Conservation (phyloP, 495 filamentous ascomycete genomes). For the Podospora pseudopauciseta region DNA sequence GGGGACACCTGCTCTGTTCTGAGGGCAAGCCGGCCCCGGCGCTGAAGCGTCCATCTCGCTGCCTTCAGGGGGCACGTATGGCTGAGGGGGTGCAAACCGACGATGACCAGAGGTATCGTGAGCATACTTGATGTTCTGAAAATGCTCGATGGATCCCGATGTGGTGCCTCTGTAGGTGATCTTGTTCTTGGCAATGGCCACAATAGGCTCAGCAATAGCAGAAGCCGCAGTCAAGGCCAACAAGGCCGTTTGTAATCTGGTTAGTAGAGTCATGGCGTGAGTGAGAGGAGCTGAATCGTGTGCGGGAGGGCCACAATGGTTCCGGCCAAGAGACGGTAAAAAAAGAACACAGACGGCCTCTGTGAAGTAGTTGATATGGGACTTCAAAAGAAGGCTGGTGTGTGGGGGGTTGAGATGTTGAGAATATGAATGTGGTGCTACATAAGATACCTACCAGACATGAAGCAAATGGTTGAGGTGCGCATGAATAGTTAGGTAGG, state of each 20-base stretch:
- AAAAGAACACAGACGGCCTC: not conserved
- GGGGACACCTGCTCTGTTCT: conserved; percentile 31
- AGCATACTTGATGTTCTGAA: conserved; percentile 42
- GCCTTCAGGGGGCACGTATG: conserved; percentile 25
- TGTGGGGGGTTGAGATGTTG: not conserved
- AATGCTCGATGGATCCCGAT: conserved; percentile 33
- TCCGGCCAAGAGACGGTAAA: not conserved
- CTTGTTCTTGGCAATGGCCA: not conserved
- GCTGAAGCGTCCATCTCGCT: conserved; percentile 34
- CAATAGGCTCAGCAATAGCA: not conserved
- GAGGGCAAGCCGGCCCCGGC: conserved; percentile 40
- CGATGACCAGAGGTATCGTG: conserved; percentile 35
- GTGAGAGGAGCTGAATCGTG: not conserved
- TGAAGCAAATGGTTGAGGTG: not conserved
- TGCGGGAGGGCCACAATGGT: not conserved
- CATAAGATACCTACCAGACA: too few species aligned
- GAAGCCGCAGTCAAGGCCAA: not conserved
- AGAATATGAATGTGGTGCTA: too few species aligned
- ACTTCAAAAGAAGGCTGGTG: not conserved
- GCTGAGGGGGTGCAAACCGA: conserved; percentile 39
- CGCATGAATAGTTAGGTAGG: not conserved
- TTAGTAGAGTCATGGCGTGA: not conserved
- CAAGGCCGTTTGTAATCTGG: not conserved
- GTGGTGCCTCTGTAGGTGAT: conserved; percentile 19
- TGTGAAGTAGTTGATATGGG: not conserved